These are phyloP conservation scores for Citrus hindsii DNA, from an alignment of 345 rosid species.

Conservation along the genomic window DNA sequence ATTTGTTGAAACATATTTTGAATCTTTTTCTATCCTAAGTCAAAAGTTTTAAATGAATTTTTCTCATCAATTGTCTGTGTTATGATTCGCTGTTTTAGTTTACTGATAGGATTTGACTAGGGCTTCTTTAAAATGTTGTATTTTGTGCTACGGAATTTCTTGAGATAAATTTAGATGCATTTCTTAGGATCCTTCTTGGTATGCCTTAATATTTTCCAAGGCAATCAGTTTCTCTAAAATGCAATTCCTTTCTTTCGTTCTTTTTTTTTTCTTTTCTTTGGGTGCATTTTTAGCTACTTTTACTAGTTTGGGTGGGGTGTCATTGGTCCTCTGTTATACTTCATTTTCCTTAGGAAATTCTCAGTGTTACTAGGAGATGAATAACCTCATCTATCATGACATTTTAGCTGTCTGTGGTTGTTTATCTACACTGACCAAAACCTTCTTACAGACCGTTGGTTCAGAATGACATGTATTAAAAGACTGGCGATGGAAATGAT, in stretches of 20 bases:
- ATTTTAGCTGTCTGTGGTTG: background rate
- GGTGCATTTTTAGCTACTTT: background rate
- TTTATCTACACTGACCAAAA: background rate
- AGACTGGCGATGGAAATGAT: background rate
- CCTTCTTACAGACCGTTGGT: background rate
- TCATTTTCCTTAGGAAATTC: background rate
- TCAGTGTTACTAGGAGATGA: background rate
- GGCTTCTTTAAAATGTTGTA: background rate
- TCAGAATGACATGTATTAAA: background rate
- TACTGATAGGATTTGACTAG: background rate
- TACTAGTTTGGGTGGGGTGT: background rate
- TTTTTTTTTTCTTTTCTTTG: too few relatives aligned
- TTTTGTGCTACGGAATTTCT: background rate
- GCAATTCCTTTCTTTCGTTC: background rate
- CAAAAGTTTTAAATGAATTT: background rate
- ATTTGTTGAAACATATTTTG: background rate
- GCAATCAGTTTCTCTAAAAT: background rate
- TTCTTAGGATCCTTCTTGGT: background rate
- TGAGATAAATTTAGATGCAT: background rate
- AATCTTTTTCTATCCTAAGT: background rate
- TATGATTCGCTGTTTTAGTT: background rate
- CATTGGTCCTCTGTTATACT: background rate
- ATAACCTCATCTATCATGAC: background rate
- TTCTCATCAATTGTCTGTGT: background rate
- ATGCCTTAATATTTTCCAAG: background rate